Percentiles rank a stretch among this genome's conserved stretches.
These are phyloP conservation scores for Arachis monticola DNA, from an alignment of 331 rosid species.

Conservation along the genomic window DNA sequence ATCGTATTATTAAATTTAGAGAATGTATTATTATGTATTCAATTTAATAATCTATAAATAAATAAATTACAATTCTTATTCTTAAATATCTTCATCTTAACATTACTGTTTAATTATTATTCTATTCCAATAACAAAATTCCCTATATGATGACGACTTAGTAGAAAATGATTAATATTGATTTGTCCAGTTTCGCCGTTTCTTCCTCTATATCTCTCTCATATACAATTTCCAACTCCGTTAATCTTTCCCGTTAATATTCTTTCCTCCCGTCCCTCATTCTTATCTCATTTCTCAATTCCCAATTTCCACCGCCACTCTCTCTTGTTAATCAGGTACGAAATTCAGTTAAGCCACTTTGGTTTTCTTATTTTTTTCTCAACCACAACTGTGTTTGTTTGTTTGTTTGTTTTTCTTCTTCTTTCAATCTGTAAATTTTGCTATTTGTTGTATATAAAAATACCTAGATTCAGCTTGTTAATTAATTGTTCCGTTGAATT, in stretches of 20 bases:
- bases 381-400: constrained; percentile 13
- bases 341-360: not conserved
- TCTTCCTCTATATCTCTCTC: constrained; percentile 39
- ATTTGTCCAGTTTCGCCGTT: constrained; percentile 59
- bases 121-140: constrained; percentile 18
- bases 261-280: constrained; percentile 13
- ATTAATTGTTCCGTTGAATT: constrained; percentile 30
- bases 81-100: not conserved
- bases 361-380: not conserved
- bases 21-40: not conserved
- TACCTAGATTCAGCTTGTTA: constrained; percentile 17
- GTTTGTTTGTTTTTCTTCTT: constrained; percentile 27
- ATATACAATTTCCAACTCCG: constrained; percentile 24
- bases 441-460: not conserved
- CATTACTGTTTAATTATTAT: constrained; percentile 1
- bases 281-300: constrained; percentile 25
- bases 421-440: constrained; percentile 12
- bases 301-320: constrained; percentile 11
- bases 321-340: constrained; percentile 39
- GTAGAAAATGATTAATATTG: constrained; percentile 35
- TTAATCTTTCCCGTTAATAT: constrained; percentile 48
- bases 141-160: not conserved
- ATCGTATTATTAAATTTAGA: not conserved
- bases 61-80: not conserved
- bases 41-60: not conserved